Base-by-base conservation (phyloP, 2,329 filamentous ascomycete species). In the Paracorniculantispora psalliotae region DNA sequence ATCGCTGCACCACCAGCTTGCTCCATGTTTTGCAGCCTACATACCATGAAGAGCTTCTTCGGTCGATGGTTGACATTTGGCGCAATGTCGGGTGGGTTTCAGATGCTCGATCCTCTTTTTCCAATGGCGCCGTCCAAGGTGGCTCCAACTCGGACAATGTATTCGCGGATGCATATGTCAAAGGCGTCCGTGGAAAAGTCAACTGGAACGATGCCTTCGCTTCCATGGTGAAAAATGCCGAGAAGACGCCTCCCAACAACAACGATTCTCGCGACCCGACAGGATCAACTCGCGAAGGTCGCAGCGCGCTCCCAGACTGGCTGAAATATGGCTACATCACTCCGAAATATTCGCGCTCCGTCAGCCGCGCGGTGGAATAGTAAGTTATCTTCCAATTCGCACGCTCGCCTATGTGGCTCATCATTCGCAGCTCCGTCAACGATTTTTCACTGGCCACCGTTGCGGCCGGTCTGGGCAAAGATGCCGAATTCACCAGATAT, bases 71-170 rank as follows among this genome's bases (percentile, higher is more conserved):
- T 57, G 87, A 90, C 63, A 83, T 88, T 64, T 90, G 83, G 81
- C 75, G 83, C 57, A 73, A 84, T 61, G 84, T 86, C 5, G 84
- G 84, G 4, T 89, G 80, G 64, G 75, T 88, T 66, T 85, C 86
- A 0, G 86, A 89, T 64, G 86, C 78, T 0, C 81, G 87, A 12
- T 88, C 85, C 0, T 87, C 83, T 1, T 86, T 89, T 69, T 87
- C 77, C 73, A 90, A 89, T 62, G 88, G 88, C 10, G 81, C 83
- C 17, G 82, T 84, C 0, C 87, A 90, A 67, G 87, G 86, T 12
- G 88, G 88, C 8, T 87, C 82, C 13, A 90, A 90, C 65, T 81
- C 83, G 4, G 87, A 91, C 68, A 90, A 88, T 59, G 81, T 91
- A 4, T 80, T 91, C 17, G 87, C 87, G 2, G 88, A 91, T 66